phyloP scores from a whole-genome alignment of 1,139 yeast genomes.

The Pichia sp. region DNA sequence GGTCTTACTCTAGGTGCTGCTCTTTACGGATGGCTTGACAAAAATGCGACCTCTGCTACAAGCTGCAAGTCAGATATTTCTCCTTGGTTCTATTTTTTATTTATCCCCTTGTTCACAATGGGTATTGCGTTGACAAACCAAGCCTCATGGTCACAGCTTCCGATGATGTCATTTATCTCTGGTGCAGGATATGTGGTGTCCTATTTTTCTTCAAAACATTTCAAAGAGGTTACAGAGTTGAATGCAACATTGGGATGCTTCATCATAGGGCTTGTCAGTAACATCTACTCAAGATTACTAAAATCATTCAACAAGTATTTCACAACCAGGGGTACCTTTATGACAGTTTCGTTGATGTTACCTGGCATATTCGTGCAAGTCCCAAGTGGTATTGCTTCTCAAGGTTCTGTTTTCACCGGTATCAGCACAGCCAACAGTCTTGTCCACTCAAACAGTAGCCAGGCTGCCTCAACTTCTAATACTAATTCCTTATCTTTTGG shows the following conservation, averaged over 20 bases:
- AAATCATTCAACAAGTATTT: conserved; percentile 35
- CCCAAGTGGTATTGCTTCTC: conserved; percentile 91
- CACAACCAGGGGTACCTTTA: conserved; percentile 43
- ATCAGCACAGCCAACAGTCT: conserved; percentile 68
- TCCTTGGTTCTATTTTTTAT: conserved; percentile 68
- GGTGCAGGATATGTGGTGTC: conserved; percentile 77
- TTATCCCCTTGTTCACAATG: conserved; percentile 75
- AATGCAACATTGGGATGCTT: conserved; percentile 89
- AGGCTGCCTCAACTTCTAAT: conserved; percentile 20
- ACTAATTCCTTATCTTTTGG: conserved; percentile 55
- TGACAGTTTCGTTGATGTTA: conserved; percentile 92
- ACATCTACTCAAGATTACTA: conserved; percentile 78
- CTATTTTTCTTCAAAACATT: conserved; percentile 77
- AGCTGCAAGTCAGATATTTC: conserved; percentile 50
- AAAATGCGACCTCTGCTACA: conserved; percentile 64
- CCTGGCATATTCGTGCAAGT: conserved; percentile 95
- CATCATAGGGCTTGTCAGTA: conserved; percentile 85
- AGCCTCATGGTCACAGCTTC: conserved; percentile 72
- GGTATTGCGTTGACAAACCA: conserved; percentile 80
- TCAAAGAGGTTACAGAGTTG: conserved; percentile 68
- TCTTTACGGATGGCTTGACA: conserved; percentile 88
- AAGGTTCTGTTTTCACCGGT: conserved; percentile 78
- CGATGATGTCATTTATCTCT: conserved; percentile 74
- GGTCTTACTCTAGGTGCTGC: conserved; percentile 94
- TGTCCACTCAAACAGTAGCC: conserved; percentile 36